Percentiles rank a stretch among this genome's conserved stretches.
Conservation (phyloP, 2,329 filamentous ascomycete genomes). For the Cercospora sp. region DNA sequence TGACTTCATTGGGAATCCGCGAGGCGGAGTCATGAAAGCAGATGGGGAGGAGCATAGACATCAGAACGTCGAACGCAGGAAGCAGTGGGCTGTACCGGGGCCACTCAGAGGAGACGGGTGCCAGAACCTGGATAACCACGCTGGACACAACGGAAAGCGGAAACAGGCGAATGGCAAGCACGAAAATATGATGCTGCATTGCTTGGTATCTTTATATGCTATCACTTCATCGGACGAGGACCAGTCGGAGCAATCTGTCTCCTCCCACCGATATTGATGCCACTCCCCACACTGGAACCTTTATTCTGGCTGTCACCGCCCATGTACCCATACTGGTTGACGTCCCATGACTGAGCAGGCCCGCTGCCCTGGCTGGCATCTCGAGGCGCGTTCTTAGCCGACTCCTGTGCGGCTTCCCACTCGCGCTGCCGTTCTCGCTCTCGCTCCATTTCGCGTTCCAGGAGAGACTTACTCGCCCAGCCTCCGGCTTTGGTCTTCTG, state of each 20-base stretch:
- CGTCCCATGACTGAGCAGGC: constrained; percentile 72
- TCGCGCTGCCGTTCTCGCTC: constrained; percentile 74
- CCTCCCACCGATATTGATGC: constrained; percentile 62
- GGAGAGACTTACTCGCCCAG: constrained; percentile 67
- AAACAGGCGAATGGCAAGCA: neutral
- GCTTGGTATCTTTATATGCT: constrained; percentile 12
- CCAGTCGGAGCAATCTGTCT: constrained; percentile 70
- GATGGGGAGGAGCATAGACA: neutral
- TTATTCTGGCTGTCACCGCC: constrained; percentile 74
- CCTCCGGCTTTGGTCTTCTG: constrained; percentile 62
- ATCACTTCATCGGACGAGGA: constrained; percentile 62
- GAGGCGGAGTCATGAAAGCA: neutral
- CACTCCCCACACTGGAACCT: constrained; percentile 60
- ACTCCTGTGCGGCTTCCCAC: constrained; percentile 75
- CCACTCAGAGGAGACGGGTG: neutral
- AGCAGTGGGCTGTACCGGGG: neutral
- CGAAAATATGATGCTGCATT: constrained; percentile 7
- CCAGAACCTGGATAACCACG: neutral
- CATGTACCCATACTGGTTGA: constrained; percentile 73
- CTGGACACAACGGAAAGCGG: neutral
- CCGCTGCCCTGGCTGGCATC: constrained; percentile 62
- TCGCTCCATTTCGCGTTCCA: constrained; percentile 79
- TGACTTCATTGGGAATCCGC: neutral
- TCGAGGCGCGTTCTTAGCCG: constrained; percentile 57
- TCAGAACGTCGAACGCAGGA: neutral